These are phyloP conservation scores for Biscutella laevigata DNA, from an alignment of 441 rosid species.

Conservation along the genomic window DNA sequence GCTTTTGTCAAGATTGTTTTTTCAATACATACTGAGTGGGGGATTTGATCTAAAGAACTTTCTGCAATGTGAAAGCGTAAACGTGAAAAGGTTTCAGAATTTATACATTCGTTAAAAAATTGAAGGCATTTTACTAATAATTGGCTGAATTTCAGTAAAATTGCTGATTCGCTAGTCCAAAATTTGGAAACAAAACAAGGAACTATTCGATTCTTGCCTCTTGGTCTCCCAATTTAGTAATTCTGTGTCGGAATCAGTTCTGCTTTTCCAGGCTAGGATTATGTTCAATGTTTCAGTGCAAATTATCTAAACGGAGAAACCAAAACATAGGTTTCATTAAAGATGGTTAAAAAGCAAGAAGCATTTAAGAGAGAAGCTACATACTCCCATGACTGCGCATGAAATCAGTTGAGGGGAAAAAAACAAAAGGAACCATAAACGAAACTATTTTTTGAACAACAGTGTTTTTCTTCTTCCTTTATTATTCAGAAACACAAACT, in stretches of 20 bases:
- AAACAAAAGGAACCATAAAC: not conserved
- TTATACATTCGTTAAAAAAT: no score
- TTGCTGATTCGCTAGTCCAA: no score
- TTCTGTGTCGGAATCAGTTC: no score
- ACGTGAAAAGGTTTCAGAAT: not conserved
- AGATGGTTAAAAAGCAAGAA: not conserved
- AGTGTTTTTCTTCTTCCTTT: not conserved
- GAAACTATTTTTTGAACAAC: not conserved
- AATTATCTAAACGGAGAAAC: not conserved
- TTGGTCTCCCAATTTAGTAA: no score
- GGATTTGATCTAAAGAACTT: not conserved
- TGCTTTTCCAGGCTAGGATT: no score
- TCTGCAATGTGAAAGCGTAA: not conserved
- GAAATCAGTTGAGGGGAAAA: not conserved
- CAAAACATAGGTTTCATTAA: not conserved
- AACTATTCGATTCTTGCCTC: no score
- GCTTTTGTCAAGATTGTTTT: not conserved
- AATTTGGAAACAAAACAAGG: no score
- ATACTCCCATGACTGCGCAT: slow-evolving; percentile 15
- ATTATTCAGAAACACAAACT: slow-evolving; percentile 12
- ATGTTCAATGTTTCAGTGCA: no score
- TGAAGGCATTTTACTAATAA: no score
- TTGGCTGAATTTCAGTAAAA: no score
- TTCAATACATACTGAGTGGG: not conserved
- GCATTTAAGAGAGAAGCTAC: not conserved